These are phyloP conservation scores for Thelonectria olida DNA, from an alignment of 2,329 filamentous ascomycete genomes.

Conservation along the genomic window DNA sequence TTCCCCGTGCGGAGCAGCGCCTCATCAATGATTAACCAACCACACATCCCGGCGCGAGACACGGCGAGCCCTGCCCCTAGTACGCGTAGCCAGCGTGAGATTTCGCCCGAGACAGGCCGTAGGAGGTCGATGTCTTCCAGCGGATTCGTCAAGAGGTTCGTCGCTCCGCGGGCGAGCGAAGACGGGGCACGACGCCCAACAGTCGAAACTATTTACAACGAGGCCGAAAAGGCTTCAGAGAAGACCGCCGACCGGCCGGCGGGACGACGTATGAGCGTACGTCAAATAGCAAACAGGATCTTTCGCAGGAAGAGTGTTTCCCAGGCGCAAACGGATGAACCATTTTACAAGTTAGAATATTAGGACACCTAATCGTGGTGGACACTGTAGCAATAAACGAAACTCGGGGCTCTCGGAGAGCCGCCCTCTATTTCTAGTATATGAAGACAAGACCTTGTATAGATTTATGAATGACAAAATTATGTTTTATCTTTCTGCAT, in stretches of 20 bases:
- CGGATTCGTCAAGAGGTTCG: conserved; percentile 38
- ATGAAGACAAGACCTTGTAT: conserved; percentile 9
- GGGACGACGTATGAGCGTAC: conserved; percentile 40
- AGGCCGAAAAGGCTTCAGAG: conserved; percentile 33
- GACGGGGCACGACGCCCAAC: conserved; percentile 33
- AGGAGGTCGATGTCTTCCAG: conserved; percentile 39
- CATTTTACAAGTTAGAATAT: conserved; percentile 38
- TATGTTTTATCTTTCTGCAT: not conserved
- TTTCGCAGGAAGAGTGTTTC: conserved; percentile 42
- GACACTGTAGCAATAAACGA: conserved; percentile 34
- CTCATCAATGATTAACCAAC: conserved; percentile 23
- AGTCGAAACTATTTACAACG: conserved; percentile 29
- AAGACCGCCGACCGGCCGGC: conserved; percentile 28
- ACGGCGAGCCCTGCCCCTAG: conserved; percentile 31
- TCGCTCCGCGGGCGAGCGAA: conserved; percentile 35
- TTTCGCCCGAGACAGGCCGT: conserved; percentile 30
- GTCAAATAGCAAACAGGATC: conserved; percentile 40
- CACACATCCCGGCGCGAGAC: conserved; percentile 23
- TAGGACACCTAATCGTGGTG: conserved; percentile 29
- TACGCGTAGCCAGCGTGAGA: conserved; percentile 15
- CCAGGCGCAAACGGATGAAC: conserved; percentile 37
- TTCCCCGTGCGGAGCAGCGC: conserved; percentile 33
- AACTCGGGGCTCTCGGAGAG: conserved; percentile 14
- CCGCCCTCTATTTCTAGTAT: conserved; percentile 9
- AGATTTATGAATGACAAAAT: not conserved